Percentiles rank a stretch among this genome's conserved stretches.
These are phyloP conservation scores for Microbotryum lychnidis-dioicae DNA, from an alignment of 1,284 basidiomycete species.

Conservation along the genomic window DNA sequence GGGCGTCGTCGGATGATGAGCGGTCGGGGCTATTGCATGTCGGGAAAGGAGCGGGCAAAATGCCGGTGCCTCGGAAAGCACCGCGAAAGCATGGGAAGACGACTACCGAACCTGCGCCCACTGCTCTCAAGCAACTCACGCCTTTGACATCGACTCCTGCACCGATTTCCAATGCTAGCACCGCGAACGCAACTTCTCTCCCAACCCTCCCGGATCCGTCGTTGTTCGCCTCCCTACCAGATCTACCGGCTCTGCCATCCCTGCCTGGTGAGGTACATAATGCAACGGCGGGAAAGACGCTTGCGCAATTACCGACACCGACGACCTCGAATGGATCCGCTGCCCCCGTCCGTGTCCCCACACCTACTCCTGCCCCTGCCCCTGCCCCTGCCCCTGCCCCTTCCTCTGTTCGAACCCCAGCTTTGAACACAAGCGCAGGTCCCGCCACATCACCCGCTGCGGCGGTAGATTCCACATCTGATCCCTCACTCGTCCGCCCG, in stretches of 20 bases:
- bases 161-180: too few species aligned
- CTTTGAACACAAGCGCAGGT: not conserved
- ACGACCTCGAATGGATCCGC: not conserved
- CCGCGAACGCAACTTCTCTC: not conserved
- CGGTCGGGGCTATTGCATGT: too few species aligned
- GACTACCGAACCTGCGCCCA: not conserved
- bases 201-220: not conserved
- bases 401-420: not conserved
- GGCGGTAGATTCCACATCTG: not conserved
- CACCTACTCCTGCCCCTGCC: not conserved
- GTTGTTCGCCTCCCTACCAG: not conserved
- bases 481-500: not conserved
- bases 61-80: not conserved
- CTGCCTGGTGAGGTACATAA: not conserved
- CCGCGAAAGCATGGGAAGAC: not conserved
- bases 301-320: not conserved
- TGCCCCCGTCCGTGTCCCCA: not conserved
- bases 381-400: not conserved
- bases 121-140: too few species aligned
- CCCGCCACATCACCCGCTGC: not conserved
- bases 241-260: not conserved
- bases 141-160: too few species aligned
- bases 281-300: not conserved
- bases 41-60: not conserved
- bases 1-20: too few species aligned